Percentiles rank a stretch among this genome's conserved stretches.
phyloP scores from a whole-genome alignment of 768 basidiomycete species.

The Boletus fagicola region DNA sequence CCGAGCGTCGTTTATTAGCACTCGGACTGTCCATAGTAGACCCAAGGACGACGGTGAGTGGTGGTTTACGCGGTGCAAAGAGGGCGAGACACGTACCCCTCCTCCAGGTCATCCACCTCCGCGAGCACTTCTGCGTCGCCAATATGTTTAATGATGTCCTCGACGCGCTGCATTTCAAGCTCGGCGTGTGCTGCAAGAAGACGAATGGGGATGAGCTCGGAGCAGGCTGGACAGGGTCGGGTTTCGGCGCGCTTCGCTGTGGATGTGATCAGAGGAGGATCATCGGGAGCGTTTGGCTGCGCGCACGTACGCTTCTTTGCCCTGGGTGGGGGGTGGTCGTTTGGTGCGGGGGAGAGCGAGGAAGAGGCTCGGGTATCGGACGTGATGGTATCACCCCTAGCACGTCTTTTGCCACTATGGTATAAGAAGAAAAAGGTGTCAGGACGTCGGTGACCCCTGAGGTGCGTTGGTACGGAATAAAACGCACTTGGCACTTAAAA shows the following conservation, averaged over 20 bases:
- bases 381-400: conserved; percentile 23
- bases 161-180: conserved; percentile 67
- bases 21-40: conserved; percentile 23
- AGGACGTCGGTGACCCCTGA: background rate
- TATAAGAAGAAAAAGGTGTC: background rate
- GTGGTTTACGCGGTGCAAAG: conserved; percentile 11
- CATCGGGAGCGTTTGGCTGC: background rate
- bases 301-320: conserved; percentile 49
- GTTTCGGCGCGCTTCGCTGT: conserved; percentile 74
- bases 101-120: conserved; percentile 47
- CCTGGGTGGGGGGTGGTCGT: conserved; percentile 33
- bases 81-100: conserved; percentile 44
- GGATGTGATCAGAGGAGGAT: background rate
- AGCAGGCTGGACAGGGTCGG: conserved; percentile 70
- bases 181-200: conserved; percentile 62
- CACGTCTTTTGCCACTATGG: conserved; percentile 51
- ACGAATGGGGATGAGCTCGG: conserved; percentile 68
- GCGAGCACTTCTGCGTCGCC: conserved; percentile 58
- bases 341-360: conserved; percentile 35
- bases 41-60: conserved; percentile 35
- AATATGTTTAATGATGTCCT: conserved; percentile 61
- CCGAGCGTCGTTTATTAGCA: conserved; percentile 39
- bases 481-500: conserved; percentile 28
- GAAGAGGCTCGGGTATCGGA: conserved; percentile 23
- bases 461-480: background rate